A percentile compares a stretch with the other conserved stretches of the same genome.
Conservation (phyloP, 441 rosid genomes). For the Corymbia calophylla region DNA sequence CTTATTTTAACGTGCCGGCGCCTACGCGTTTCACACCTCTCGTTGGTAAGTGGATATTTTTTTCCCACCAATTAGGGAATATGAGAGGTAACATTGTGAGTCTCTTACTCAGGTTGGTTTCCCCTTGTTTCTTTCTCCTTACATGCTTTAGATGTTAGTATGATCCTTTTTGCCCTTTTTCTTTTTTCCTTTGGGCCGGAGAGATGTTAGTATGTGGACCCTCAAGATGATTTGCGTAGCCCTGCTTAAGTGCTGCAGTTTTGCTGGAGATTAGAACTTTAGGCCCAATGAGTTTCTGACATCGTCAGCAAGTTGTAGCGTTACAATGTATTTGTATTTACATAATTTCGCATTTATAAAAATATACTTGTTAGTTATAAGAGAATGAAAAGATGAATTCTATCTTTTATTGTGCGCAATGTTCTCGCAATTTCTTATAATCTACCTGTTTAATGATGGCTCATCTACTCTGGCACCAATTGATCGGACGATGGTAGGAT, state of each 20-base stretch:
- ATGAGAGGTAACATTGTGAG: no score
- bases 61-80: no score
- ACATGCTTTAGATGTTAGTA: neutral
- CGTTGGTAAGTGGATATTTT: no score
- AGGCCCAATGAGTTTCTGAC: neutral
- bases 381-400: neutral
- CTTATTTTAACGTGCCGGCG: neutral
- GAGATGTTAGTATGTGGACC: neutral
- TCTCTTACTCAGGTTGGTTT: no score
- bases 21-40: no score
- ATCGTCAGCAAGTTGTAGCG: neutral
- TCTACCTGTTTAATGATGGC: neutral
- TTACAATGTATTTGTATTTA: neutral
- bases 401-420: neutral
- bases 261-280: neutral
- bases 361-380: neutral
- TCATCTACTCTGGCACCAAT: neutral
- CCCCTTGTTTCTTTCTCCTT: neutral
- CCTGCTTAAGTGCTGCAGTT: neutral
- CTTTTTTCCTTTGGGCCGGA: neutral
- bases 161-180: neutral
- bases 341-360: neutral
- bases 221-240: neutral
- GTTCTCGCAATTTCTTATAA: neutral
- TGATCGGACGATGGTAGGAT: neutral